Evolutionary conservation across 495 filamentous ascomycete genomes (phyloP), one percentile per base, ranked within the genome.

Genomic region (Thermochaetoides thermophila): DNA sequence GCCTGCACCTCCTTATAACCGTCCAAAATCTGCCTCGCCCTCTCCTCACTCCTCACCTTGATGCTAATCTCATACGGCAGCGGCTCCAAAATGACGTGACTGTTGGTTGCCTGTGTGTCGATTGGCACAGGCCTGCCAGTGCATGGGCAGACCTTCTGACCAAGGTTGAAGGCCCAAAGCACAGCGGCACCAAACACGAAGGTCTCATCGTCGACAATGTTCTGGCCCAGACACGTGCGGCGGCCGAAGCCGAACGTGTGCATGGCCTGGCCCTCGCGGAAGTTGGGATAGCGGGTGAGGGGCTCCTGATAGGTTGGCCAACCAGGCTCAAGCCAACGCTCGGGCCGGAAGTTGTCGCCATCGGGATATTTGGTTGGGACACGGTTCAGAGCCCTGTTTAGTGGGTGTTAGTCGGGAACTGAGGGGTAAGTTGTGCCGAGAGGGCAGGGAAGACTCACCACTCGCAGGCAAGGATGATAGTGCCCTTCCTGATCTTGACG

Each of bases 181-280:
- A 40, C 43, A 39, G 25, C 72, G 23, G 58, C 62, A 56, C 36
- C 76, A 29, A 39, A 60, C 55, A 46, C 59, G 50, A 66, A 63
- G 52, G 56, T 63, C 42, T 66, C 62, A 45, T 66, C 59, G 37
- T 78, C 73, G 4, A 74, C 76, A n/a, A 80, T 58, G 26, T 70
- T 58, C 15, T 72, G 67, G 0, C 74, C 76, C 0, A 74, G 43
- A 35, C 76, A 81, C 5, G 71, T 67, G 7, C 75, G 59, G 1
- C 75, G 67, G 3, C 76, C 76, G 46, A 66, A 76, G 4, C 75
- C 75, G 40, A 77, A 81, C 1, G 53, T 59, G 31, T 69, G 61
- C 61, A 66, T 66, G 16, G 51, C 40, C 1, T 48, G 40, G 5
- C 48, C 68, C 55, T 52, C 71, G 48, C 46, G 69, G 56, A 59